phyloP scores from a whole-genome alignment of 2,329 filamentous ascomycete genomes.

The Bipolaris victoriae region DNA sequence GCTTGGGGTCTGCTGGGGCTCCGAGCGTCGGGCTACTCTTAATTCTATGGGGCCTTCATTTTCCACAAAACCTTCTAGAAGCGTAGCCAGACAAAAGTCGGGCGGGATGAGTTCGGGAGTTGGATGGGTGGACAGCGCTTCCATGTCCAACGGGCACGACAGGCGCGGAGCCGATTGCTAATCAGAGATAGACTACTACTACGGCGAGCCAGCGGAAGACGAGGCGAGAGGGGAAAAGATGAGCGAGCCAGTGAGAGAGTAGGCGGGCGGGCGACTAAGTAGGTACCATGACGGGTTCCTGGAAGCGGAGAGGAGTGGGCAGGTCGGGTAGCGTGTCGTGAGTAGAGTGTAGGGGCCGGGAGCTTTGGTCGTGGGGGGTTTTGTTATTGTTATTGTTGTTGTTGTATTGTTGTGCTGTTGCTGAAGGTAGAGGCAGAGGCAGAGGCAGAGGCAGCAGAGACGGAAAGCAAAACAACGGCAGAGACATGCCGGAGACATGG shows the following conservation, averaged over 20 bases:
- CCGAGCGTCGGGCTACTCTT: constrained; percentile 23
- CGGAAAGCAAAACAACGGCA: too few species aligned
- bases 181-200: background rate
- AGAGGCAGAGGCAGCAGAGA: too few species aligned
- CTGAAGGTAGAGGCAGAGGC: too few species aligned
- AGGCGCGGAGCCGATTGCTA: constrained; percentile 11
- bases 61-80: constrained; percentile 49
- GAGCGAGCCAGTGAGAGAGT: background rate
- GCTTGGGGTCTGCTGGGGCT: constrained; percentile 22
- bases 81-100: constrained; percentile 36
- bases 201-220: background rate
- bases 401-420: too few species aligned
- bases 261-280: background rate
- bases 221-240: background rate
- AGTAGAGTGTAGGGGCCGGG: too few species aligned
- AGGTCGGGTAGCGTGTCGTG: constrained; percentile 1
- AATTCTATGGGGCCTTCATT: constrained; percentile 36
- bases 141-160: constrained; percentile 38
- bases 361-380: too few species aligned
- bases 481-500: too few species aligned
- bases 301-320: constrained; percentile 6
- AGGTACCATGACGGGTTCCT: background rate
- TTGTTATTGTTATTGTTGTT: too few species aligned
- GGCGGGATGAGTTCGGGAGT: constrained; percentile 35
- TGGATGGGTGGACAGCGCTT: constrained; percentile 28